phyloP scores from a whole-genome alignment of 2,329 filamentous ascomycete species.

The Paecilomyces sp. region DNA sequence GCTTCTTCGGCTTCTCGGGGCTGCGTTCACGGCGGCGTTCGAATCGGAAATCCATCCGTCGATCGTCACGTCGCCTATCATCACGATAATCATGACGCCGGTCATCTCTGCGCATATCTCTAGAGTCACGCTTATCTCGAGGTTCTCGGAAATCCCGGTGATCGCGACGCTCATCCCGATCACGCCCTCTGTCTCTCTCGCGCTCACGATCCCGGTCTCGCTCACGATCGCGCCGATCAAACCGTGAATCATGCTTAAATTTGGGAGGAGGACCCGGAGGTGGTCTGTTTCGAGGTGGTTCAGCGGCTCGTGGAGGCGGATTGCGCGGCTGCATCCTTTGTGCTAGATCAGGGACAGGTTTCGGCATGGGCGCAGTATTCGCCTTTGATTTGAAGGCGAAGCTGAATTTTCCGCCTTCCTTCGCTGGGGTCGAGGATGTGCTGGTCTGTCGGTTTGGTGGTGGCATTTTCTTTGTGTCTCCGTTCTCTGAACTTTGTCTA shows the following conservation, averaged over 20 bases:
- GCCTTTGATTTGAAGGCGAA: slow-evolving; percentile 86
- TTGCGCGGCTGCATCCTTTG: slow-evolving; percentile 39
- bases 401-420: slow-evolving; percentile 67
- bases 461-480: slow-evolving; percentile 45
- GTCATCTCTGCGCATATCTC: slow-evolving; percentile 30
- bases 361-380: slow-evolving; percentile 47
- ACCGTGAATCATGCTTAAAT: slow-evolving; percentile 33
- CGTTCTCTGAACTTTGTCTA: slow-evolving; percentile 35
- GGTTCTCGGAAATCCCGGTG: slow-evolving; percentile 26
- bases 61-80: slow-evolving; percentile 31
- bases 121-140: slow-evolving; percentile 22
- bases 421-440: slow-evolving; percentile 43
- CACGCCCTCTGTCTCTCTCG: slow-evolving; percentile 7
- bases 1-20: slow-evolving; percentile 46
- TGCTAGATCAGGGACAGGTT: slow-evolving; percentile 44
- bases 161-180: slow-evolving; percentile 21
- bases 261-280: slow-evolving; percentile 28
- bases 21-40: slow-evolving; percentile 45
- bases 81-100: slow-evolving; percentile 33
- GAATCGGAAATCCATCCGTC: slow-evolving; percentile 23
- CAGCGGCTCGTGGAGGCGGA: slow-evolving; percentile 25
- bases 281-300: slow-evolving; percentile 31
- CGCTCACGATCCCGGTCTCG: slow-evolving; percentile 29
- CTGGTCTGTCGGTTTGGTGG: slow-evolving; percentile 50
- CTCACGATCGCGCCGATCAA: slow-evolving; percentile 37